Percentiles rank a stretch among this genome's conserved stretches.
These are phyloP conservation scores for Geotrichum bryndzae DNA, from an alignment of 1,139 yeast species.

Conservation along the genomic window DNA sequence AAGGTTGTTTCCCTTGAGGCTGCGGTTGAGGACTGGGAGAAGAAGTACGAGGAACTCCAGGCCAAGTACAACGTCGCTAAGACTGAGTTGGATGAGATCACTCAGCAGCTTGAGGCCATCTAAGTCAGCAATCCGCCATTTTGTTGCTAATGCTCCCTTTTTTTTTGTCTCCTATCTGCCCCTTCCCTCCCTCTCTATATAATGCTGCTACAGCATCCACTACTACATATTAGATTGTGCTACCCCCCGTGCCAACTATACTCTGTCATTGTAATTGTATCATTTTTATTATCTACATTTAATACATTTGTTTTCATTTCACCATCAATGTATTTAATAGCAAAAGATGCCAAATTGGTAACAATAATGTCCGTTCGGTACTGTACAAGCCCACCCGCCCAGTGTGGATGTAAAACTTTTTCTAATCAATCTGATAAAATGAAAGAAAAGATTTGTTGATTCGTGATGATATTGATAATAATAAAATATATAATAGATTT, in stretches of 20 bases:
- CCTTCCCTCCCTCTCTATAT: background rate
- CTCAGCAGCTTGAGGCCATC: constrained; percentile 84
- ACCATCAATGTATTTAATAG: background rate
- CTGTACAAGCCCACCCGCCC: no score
- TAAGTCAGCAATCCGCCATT: background rate
- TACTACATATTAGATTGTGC: background rate
- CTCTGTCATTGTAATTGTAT: background rate
- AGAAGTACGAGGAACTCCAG: constrained; percentile 82
- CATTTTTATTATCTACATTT: background rate
- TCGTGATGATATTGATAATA: background rate
- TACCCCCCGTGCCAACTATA: background rate
- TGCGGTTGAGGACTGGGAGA: constrained; percentile 89
- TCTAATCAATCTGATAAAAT: background rate
- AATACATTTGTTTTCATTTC: background rate
- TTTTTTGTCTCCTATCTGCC: background rate
- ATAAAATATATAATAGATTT: background rate
- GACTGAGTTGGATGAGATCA: constrained; percentile 89
- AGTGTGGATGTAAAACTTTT: no score
- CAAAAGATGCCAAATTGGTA: no score
- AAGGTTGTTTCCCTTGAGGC: constrained; percentile 86
- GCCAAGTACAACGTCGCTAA: constrained; percentile 76
- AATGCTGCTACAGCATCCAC: background rate
- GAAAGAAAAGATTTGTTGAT: background rate
- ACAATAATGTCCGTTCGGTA: no score
- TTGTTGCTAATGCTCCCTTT: background rate